Evolutionary conservation across 139 green algal genomes (phyloP).

Genomic region (Pleodorina starrii): DNA sequence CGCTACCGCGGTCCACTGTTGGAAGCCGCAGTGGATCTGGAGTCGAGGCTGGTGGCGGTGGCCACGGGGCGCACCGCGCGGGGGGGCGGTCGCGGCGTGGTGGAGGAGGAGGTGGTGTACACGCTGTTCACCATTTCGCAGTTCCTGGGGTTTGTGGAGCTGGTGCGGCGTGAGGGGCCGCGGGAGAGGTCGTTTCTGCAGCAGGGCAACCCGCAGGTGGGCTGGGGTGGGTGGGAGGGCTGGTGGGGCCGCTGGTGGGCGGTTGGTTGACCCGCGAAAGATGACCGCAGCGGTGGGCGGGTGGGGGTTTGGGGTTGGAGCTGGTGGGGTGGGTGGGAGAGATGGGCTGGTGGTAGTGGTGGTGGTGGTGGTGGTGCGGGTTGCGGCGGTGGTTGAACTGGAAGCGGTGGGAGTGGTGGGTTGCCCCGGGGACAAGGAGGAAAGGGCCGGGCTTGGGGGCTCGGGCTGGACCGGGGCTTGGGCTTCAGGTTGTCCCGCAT

Average conservation of each 20-base stretch:
- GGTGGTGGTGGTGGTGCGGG: no score
- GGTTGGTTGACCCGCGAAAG: no score
- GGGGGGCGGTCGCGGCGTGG: conserved; percentile 20
- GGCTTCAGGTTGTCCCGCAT: no score
- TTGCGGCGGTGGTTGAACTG: no score
- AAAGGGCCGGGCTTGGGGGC: background rate
- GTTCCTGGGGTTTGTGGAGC: conserved; percentile 82
- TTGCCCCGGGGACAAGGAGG: no score
- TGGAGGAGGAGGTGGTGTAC: conserved; percentile 43
- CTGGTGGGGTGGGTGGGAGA: no score
- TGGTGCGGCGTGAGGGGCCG: conserved; percentile 77
- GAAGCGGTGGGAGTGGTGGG: no score
- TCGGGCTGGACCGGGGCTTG: background rate
- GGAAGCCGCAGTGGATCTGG: conserved; percentile 78
- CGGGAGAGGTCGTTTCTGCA: conserved; percentile 73
- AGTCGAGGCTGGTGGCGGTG: conserved; percentile 78
- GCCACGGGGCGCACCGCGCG: conserved; percentile 50
- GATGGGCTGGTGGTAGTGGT: no score
- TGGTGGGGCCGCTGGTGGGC: no score
- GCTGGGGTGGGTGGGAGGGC: background rate
- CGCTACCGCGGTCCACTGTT: conserved; percentile 73
- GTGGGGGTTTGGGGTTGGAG: no score
- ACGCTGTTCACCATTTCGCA: conserved; percentile 54
- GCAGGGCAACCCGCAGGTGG: conserved; percentile 56
- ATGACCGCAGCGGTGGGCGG: no score